Percentiles rank a stretch among this genome's conserved stretches.
Evolutionary conservation across 306 rosid species (phyloP).

Genomic region (Senna tora): DNA sequence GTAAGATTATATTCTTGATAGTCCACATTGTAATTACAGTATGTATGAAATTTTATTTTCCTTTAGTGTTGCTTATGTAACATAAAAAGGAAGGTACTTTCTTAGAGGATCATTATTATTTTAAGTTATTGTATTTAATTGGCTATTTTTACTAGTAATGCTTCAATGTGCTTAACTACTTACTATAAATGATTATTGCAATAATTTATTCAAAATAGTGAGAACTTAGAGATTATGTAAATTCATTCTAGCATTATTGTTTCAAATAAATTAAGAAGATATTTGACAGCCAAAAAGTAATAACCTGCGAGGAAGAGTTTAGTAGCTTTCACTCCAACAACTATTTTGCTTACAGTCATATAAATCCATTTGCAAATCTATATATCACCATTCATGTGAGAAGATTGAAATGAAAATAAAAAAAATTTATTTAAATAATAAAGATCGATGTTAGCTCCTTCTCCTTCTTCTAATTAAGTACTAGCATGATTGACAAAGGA

Average conservation of each 20-base stretch:
- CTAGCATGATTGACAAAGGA: conserved; percentile 21
- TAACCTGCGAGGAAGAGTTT: conserved; percentile 72
- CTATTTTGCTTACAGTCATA: conserved; percentile 47
- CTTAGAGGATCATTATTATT: no score
- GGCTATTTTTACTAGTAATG: no score
- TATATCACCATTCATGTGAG: conserved; percentile 19
- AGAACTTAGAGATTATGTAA: background rate
- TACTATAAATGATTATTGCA: no score
- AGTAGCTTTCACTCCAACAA: conserved; percentile 52
- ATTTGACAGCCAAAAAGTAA: background rate
- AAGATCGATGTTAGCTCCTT: no score
- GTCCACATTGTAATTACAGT: no score
- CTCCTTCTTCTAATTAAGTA: conserved; percentile 9
- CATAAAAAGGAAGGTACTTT: no score
- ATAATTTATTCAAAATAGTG: background rate
- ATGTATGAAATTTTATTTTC: no score
- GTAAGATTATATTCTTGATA: no score
- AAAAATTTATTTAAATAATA: conserved; percentile 11
- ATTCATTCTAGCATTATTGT: conserved; percentile 2
- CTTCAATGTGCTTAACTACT: no score
- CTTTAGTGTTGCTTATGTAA: no score
- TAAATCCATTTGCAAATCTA: conserved; percentile 75
- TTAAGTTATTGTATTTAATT: no score
- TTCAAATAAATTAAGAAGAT: background rate
- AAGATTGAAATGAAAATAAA: conserved; percentile 34